phyloP scores from a whole-genome alignment of 2,329 filamentous ascomycete species.

The Ilyonectria mors-panacis region DNA sequence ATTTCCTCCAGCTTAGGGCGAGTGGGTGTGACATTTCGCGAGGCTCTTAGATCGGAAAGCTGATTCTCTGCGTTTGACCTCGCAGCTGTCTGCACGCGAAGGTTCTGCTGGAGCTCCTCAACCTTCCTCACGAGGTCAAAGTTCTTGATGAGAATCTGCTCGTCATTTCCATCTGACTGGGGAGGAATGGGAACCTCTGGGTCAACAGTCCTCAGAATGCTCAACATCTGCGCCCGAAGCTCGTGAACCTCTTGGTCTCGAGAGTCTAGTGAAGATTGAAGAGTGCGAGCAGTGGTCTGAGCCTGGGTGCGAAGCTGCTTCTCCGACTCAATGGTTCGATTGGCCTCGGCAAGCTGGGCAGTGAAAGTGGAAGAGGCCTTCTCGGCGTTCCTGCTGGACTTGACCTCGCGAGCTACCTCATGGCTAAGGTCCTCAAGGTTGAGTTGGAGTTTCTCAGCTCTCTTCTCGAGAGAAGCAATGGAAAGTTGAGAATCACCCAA shows the following conservation, averaged over 20 bases:
- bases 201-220: conserved; percentile 89
- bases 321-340: conserved; percentile 91
- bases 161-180: conserved; percentile 71
- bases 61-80: conserved; percentile 87
- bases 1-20: conserved; percentile 89
- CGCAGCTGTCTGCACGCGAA: conserved; percentile 86
- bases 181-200: conserved; percentile 77
- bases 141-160: conserved; percentile 78
- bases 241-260: conserved; percentile 86
- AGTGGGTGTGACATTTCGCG: conserved; percentile 79
- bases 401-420: conserved; percentile 90
- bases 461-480: conserved; percentile 90
- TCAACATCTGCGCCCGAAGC: conserved; percentile 83
- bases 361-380: conserved; percentile 86
- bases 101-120: conserved; percentile 88
- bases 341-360: conserved; percentile 88
- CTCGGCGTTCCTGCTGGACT: conserved; percentile 90
- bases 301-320: conserved; percentile 87
- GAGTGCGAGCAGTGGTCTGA: conserved; percentile 85
- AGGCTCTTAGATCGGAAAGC: conserved; percentile 81
- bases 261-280: conserved; percentile 84
- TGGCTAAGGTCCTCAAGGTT: conserved; percentile 94
- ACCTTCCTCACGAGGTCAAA: conserved; percentile 91
- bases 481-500: conserved; percentile 88
- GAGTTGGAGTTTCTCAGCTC: conserved; percentile 91